Base-by-base conservation (phyloP, 2,329 filamentous ascomycete genomes). In the Teratosphaeria nubilosa region DNA sequence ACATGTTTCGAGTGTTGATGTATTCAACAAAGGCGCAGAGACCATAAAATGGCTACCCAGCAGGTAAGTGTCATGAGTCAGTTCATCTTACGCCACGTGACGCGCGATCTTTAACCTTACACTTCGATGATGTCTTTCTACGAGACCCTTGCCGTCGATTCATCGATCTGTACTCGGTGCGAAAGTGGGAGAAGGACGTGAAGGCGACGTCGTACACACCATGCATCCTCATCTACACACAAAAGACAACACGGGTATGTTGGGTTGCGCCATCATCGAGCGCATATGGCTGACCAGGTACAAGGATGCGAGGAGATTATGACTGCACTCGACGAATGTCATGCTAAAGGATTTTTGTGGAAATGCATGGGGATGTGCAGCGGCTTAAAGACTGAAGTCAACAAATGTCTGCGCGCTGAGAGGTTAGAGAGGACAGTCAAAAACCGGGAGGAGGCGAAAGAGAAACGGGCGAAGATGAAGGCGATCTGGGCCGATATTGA, bases 211-310 rank as follows among this genome's bases (percentile, higher is more conserved):
- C 1, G 20, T n/a, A 24, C 4, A 22, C 41, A 45, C 22, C 27
- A 99, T 99, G 94, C 94, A 99, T 89, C 95, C 94, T 57, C 92
- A 96, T 77, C 79, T 99, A 2, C 91, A 97, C 72, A 96, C 90
- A 30, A 90, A 94, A 73, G 87, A 96, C 72, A 95, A 95, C 67
- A 80, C 83, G 66, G 91, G 92, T 96, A 82, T 51, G 76, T 73
- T 51, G 5, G 16, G 16, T 5, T n/a, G 34, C 34, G 34, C 34
- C 34, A 41, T 16, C 34, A 48, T 32, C 13, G 16, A 31, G 20
- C 27, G 9, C 37, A 31, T 55, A 9, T 32, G 24, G 27, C 55
- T 59, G 65, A 34, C 63, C 62, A 51, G 59, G 53, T 3, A 13
- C 24, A 69, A 99, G 94, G 87, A 69, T 99, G 94, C 82, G 90